Conservation (phyloP, 352 stramenopile species). For the Phytophthora pini region DNA sequence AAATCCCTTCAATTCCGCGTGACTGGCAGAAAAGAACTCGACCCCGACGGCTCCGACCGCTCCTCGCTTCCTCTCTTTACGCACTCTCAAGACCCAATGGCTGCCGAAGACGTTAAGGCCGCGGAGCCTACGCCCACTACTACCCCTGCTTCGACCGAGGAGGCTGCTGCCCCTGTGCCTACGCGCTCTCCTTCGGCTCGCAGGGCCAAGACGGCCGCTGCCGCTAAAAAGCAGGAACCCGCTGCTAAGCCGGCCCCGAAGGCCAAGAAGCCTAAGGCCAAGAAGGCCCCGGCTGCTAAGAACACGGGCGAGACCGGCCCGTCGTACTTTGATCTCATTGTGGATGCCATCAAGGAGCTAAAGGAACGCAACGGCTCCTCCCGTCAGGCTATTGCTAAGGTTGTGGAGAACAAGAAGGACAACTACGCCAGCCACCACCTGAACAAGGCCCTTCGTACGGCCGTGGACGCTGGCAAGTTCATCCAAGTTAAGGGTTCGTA, state of each 20-base stretch:
- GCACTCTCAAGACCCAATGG: constrained; percentile 25
- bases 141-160: constrained; percentile 22
- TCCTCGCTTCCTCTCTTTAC: constrained; percentile 6
- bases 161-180: constrained; percentile 21
- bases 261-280: constrained; percentile 63
- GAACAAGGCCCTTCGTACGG: constrained; percentile 91
- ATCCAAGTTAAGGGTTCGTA: constrained; percentile 89
- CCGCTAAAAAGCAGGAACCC: constrained; percentile 38
- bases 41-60: constrained; percentile 39
- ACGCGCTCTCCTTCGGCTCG: constrained; percentile 65
- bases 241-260: constrained; percentile 53
- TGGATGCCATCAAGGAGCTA: constrained; percentile 89
- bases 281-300: constrained; percentile 48
- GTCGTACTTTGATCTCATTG: constrained; percentile 91
- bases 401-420: constrained; percentile 84
- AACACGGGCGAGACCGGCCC: constrained; percentile 51
- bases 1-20: constrained; percentile 23
- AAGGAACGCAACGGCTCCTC: constrained; percentile 95
- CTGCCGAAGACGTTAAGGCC: constrained; percentile 63
- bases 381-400: constrained; percentile 91
- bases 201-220: constrained; percentile 68
- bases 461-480: constrained; percentile 87
- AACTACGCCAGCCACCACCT: constrained; percentile 87
- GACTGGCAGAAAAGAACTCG: constrained; percentile 57
- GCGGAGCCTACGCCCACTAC: constrained; percentile 41